phyloP scores from a whole-genome alignment of 164 flowering plant genomes.

The Stephania japonica region DNA sequence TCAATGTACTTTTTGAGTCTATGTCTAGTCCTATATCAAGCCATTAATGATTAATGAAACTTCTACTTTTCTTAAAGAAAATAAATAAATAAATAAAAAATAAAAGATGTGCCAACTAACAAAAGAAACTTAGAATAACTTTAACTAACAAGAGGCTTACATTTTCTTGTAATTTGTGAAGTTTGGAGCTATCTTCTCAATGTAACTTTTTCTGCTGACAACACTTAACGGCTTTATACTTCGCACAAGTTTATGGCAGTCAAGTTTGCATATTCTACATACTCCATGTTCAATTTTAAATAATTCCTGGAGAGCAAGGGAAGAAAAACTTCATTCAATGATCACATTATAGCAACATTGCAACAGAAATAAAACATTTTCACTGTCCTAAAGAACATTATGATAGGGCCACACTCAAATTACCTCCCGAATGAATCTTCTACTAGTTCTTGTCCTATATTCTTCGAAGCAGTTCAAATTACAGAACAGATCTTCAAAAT shows the following conservation, averaged over 20 bases:
- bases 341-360: neutral
- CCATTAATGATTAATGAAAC: no score
- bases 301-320: constrained; percentile 53
- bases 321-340: constrained; percentile 2
- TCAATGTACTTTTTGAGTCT: no score
- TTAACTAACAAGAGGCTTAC: constrained; percentile 36
- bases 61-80: neutral
- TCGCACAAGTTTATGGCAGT: constrained; percentile 75
- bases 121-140: neutral
- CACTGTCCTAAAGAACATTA: neutral
- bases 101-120: neutral
- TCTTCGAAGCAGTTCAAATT: constrained; percentile 67
- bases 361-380: neutral
- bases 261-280: constrained; percentile 69
- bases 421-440: constrained; percentile 69
- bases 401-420: constrained; percentile 3
- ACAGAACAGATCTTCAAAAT: constrained; percentile 90
- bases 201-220: constrained; percentile 42
- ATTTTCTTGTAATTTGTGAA: constrained; percentile 49
- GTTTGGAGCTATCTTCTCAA: constrained; percentile 63
- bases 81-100: neutral
- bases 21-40: no score
- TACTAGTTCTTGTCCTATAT: constrained; percentile 73
- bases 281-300: constrained; percentile 79
- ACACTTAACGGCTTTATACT: constrained; percentile 51